Evolutionary conservation across 2,329 filamentous ascomycete genomes (phyloP).

Genomic region (Fusarium sp.): DNA sequence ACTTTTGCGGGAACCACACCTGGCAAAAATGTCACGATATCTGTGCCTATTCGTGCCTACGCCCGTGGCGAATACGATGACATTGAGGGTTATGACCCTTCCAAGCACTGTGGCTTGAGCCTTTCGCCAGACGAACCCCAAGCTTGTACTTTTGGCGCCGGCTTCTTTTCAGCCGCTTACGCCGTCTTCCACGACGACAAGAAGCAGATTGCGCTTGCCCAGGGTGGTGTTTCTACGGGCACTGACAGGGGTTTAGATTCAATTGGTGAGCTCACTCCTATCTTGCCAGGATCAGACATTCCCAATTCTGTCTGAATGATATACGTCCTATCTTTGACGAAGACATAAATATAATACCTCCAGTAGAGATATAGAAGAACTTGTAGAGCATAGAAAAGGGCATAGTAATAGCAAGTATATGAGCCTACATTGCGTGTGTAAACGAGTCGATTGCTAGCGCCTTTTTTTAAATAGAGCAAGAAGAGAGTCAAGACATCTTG

Average conservation of each 20-base stretch:
- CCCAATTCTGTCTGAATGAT: background rate
- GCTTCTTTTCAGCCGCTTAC: slow-evolving; percentile 13
- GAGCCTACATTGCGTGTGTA: no score
- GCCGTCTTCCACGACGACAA: slow-evolving; percentile 13
- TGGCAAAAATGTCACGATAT: slow-evolving; percentile 1
- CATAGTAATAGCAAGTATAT: no score
- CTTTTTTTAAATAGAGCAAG: no score
- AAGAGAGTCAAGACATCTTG: no score
- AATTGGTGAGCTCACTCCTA: background rate
- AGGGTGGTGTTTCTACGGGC: slow-evolving; percentile 10
- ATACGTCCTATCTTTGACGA: no score
- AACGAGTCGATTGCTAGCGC: no score
- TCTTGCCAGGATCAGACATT: background rate
- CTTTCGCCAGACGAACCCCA: background rate
- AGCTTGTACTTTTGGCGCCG: slow-evolving; percentile 10
- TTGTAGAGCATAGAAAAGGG: no score
- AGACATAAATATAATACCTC: no score
- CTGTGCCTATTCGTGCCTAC: background rate
- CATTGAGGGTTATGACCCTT: background rate
- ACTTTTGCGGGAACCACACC: slow-evolving; percentile 4
- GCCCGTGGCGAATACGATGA: background rate
- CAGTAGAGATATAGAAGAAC: no score
- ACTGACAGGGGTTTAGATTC: background rate
- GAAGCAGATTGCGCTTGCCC: slow-evolving; percentile 11
- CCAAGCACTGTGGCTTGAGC: background rate